A percentile compares a stretch with the other conserved stretches of the same genome.
Evolutionary conservation across 1,284 basidiomycete species (phyloP).

Genomic region (Ganoderma sinense): DNA sequence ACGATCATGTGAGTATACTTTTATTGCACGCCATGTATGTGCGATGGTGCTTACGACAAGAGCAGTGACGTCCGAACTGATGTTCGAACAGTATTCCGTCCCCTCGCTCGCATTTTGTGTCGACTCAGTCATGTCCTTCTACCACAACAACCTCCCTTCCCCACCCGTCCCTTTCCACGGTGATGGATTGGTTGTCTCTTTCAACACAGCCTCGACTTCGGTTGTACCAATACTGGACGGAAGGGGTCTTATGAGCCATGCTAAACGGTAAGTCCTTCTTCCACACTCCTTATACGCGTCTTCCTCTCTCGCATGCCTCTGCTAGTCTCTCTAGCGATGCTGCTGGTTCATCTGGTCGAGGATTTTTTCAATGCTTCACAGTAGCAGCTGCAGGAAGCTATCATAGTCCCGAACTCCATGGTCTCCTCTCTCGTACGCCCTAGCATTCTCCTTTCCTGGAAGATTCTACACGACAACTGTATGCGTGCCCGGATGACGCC

Average conservation of each 20-base stretch:
- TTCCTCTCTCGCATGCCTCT: background rate
- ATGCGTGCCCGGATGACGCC: no score
- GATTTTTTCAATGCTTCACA: no score
- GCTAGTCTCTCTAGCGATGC: no score
- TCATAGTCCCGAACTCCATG: no score
- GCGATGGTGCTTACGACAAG: background rate
- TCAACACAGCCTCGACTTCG: slow-evolving; percentile 87
- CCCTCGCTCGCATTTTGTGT: slow-evolving; percentile 91
- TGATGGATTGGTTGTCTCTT: slow-evolving; percentile 86
- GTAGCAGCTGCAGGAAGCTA: no score
- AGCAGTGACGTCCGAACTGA: slow-evolving; percentile 91
- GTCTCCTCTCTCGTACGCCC: no score
- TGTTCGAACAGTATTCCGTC: slow-evolving; percentile 94
- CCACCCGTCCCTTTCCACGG: slow-evolving; percentile 49
- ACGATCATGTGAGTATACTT: slow-evolving; percentile 69
- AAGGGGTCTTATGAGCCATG: slow-evolving; percentile 80
- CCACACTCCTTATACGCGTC: background rate
- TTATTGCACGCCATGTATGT: background rate
- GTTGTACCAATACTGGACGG: slow-evolving; percentile 88
- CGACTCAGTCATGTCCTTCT: slow-evolving; percentile 95
- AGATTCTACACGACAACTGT: no score
- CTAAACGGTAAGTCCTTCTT: slow-evolving; percentile 72
- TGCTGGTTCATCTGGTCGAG: no score
- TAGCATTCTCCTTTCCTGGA: no score
- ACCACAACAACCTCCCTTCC: slow-evolving; percentile 66